phyloP scores from a whole-genome alignment of 805 yeast genomes.

The Priceomyces melissophilus region DNA sequence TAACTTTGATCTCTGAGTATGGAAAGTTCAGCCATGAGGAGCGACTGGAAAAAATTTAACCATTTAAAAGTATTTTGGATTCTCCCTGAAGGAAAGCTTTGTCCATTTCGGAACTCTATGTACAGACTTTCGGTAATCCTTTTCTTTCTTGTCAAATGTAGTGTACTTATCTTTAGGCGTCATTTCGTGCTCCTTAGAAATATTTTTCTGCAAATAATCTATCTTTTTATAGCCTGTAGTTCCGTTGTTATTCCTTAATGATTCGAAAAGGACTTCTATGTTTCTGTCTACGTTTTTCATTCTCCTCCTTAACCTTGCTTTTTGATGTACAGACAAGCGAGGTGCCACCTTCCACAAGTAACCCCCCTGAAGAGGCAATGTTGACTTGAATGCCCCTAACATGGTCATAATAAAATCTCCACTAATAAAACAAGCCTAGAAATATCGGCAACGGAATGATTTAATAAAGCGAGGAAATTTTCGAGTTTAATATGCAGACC shows the following conservation, averaged over 20 bases:
- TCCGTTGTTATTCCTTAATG: constrained; percentile 20
- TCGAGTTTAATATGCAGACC: too few species aligned
- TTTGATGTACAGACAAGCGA: constrained; percentile 69
- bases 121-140: constrained; percentile 81
- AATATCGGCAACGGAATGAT: too few species aligned
- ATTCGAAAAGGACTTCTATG: constrained; percentile 56
- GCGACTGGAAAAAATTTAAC: too few species aligned
- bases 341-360: constrained; percentile 61
- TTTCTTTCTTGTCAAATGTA: constrained; percentile 69
- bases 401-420: constrained; percentile 22
- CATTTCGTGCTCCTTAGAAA: constrained; percentile 85
- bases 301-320: constrained; percentile 79
- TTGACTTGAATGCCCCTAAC: constrained; percentile 72
- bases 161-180: constrained; percentile 79
- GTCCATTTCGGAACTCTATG: constrained; percentile 94
- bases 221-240: constrained; percentile 35
- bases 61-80: constrained; percentile 63
- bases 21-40: too few species aligned
- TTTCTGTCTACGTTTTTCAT: constrained; percentile 78
- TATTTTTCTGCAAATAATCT: constrained; percentile 33
- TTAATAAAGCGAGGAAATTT: too few species aligned
- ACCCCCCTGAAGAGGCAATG: constrained; percentile 62
- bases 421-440: neutral
- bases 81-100: constrained; percentile 71
- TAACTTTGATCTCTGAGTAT: too few species aligned